Conservation (phyloP, 768 basidiomycete species). For the Kockovaella imperatae region DNA sequence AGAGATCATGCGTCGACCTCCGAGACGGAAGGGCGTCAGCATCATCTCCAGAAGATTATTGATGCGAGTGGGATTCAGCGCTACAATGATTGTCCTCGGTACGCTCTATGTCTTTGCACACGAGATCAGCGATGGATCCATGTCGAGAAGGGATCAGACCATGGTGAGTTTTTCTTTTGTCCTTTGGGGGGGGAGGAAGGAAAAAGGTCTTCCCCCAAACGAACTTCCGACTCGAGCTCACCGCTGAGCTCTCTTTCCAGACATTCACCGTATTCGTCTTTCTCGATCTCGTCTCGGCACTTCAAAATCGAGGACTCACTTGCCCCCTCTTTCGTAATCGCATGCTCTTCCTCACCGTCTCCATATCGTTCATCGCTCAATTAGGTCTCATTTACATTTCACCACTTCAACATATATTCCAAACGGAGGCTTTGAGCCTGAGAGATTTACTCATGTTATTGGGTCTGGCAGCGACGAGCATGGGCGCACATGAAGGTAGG, state of each 20-base stretch:
- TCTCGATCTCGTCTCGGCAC: constrained; percentile 87
- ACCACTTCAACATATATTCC: constrained; percentile 83
- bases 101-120: constrained; percentile 79
- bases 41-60: constrained; percentile 70
- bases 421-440: constrained; percentile 69
- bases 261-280: constrained; percentile 96
- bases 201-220: background rate
- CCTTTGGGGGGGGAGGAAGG: too few species aligned
- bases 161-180: constrained; percentile 62
- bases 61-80: constrained; percentile 80
- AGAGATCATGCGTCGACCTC: constrained; percentile 83
- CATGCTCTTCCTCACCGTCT: constrained; percentile 83
- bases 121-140: constrained; percentile 71
- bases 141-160: constrained; percentile 84
- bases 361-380: constrained; percentile 74
- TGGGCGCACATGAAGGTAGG: constrained; percentile 67
- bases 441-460: constrained; percentile 67
- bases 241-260: constrained; percentile 50
- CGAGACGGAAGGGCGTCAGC: constrained; percentile 83
- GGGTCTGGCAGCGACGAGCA: constrained; percentile 58
- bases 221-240: too few species aligned
- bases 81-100: constrained; percentile 80
- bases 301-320: constrained; percentile 86
- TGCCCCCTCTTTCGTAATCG: constrained; percentile 69
- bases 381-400: constrained; percentile 83